Base-by-base conservation (phyloP, 371 early-diverging fungal species). In the Sporodiniella umbellata region DNA sequence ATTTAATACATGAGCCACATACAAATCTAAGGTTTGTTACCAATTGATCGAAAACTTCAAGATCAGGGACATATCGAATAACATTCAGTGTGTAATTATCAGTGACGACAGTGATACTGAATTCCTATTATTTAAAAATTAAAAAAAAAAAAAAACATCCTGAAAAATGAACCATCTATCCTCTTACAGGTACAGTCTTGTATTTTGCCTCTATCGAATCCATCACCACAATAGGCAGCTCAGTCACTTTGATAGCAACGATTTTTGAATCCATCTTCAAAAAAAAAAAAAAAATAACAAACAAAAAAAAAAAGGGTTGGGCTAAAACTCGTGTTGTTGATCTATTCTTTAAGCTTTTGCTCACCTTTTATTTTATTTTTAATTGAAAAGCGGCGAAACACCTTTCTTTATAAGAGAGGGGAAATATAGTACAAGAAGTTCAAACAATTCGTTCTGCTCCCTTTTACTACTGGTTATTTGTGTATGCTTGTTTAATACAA, bases 1-100 rank as follows among this genome's bases (percentile, higher is more conserved):
- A 51, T 17, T 21, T 23, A 38, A 46, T 14, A 4, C 6, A 37
- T 37, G 11, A 37, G 19, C 17, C 6, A 14, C 12, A 37, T 43
- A 45, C 33, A 30, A 21, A 8, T 48, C 4, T 39, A 21, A 23
- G 8, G 38, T 12, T 25, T 28, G 10, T 44, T 77, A 83, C 84
- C 70, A 79, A 62, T 43, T 72, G 70, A 47, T 84, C 80, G 67
- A 84, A 79, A 24, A 78, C 80, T 43, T 75, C 21, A 60, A 84
- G 70, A 54, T 84, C 84, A 38, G 81, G 71, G 43, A 84, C 72
- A 59, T 79, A 80, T 24, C 84, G 68, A 28, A 74, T 65, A 15
- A 84, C 54, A 21, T 70, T 61, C 26, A 78, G 56, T 42, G 70
- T 63, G 45, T 69, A 63, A n/a, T 64, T 50, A 18, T 58, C 60